phyloP scores from a whole-genome alignment of 129 eudicot species.

The Artemisia annua region DNA sequence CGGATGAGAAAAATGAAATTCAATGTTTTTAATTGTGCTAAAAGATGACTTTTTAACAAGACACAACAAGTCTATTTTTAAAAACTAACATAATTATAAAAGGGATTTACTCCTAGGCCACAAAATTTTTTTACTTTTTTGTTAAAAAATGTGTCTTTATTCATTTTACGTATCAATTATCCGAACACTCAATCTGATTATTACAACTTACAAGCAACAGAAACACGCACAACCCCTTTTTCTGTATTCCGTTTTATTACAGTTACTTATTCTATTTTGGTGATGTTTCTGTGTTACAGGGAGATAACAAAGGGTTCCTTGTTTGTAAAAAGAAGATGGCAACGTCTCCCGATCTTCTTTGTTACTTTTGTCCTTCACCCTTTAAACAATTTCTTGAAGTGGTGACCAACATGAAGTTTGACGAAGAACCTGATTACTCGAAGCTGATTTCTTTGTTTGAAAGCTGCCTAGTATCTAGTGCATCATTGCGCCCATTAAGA shows the following conservation, averaged over 20 bases:
- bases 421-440: slow-evolving; percentile 85
- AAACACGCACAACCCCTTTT: too few relatives aligned
- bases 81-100: too few relatives aligned
- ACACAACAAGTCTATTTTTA: neutral
- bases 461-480: slow-evolving; percentile 47
- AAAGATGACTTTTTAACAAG: neutral
- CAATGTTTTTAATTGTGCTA: neutral
- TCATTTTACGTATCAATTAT: too few relatives aligned
- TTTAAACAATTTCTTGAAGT: slow-evolving; percentile 63
- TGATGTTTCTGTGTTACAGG: slow-evolving; percentile 35
- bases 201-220: too few relatives aligned
- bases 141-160: too few relatives aligned
- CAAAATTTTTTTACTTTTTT: too few relatives aligned
- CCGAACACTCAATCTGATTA: too few relatives aligned
- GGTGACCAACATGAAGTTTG: slow-evolving; percentile 79
- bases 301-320: slow-evolving; percentile 88
- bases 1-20: too few relatives aligned
- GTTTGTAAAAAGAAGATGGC: slow-evolving; percentile 92
- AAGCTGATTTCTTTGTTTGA: slow-evolving; percentile 66
- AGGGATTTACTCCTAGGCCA: too few relatives aligned
- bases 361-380: slow-evolving; percentile 78
- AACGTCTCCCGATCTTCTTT: slow-evolving; percentile 71
- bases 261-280: too few relatives aligned
- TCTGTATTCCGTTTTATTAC: too few relatives aligned
- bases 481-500: slow-evolving; percentile 64